Evolutionary conservation across 1,139 yeast genomes (phyloP), one percentile per base, ranked within the genome.

Genomic region (Debaryomyces sp.): DNA sequence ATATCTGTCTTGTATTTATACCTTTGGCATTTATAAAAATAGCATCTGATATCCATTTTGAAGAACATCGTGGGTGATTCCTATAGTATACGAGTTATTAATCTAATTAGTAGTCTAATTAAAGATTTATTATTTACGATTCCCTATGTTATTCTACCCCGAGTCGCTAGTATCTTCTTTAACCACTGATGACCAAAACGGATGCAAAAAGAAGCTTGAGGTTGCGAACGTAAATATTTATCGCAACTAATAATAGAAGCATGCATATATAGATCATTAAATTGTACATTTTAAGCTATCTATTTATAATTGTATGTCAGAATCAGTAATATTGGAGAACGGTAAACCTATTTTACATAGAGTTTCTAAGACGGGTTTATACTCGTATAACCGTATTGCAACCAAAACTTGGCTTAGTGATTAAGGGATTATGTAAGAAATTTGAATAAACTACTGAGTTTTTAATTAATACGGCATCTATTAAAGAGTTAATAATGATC

Each of bases 211-310:
- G 24, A 12, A 39, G 33, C 15, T 15, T 24, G 22, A 32, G 33
- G 21, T 18, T 30, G 33, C 23, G 22, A 39, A 17, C 27, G 34
- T 27, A 27, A 39, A 39, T 27, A 39, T 26, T 39, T 18, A 15
- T 39, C 26, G 33, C 34, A 10, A n/a, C 33, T 38, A 27, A 39
- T 27, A 10, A 39, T 39, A 39, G 42, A 39, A 27, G n/a, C 22
- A 35, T 35, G 38, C 38, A 35, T 21, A 27, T 35, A 35, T n/a
- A 9, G 38, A 35, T 22, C 38, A 35, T 21, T 21, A 12, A 35
- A 35, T 35, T 17, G 17, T 22, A 12, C 23, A 18, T 12, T 35
- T 21, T 35, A 12, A 10, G 26, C 9, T 21, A 22, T 18, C 13
- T 35, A 21, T 18, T 22, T 17, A 35, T 35, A 22, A 35, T 10